phyloP scores from a whole-genome alignment of 2,329 filamentous ascomycete species.

The Claviceps pazoutovae region DNA sequence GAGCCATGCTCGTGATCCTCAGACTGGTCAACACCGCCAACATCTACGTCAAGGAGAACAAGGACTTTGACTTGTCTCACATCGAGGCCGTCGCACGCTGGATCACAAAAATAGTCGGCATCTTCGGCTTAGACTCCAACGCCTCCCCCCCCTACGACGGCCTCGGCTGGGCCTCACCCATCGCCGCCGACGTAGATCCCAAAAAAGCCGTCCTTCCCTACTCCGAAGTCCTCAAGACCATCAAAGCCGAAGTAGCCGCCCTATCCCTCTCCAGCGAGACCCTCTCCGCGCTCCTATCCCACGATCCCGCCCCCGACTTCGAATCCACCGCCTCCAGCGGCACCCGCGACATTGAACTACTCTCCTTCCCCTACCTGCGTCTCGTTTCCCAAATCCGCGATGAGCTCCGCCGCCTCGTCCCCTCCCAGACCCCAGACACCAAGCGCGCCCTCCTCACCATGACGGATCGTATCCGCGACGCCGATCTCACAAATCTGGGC shows the following conservation, averaged over 20 bases:
- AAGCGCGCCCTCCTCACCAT: constrained; percentile 62
- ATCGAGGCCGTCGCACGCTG: constrained; percentile 53
- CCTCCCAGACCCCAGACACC: constrained; percentile 30
- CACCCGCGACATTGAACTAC: constrained; percentile 35
- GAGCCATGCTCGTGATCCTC: constrained; percentile 64
- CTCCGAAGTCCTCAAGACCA: constrained; percentile 27
- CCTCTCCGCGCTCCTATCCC: constrained; percentile 28
- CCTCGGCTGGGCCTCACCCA: constrained; percentile 38
- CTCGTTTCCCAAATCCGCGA: constrained; percentile 44
- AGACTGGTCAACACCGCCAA: constrained; percentile 71
- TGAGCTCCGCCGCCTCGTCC: constrained; percentile 43
- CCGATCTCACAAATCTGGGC: constrained; percentile 65
- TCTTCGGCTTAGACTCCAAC: constrained; percentile 65
- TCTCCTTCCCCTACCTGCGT: constrained; percentile 42
- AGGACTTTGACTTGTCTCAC: constrained; percentile 30
- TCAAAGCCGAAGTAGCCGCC: constrained; percentile 31
- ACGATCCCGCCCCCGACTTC: constrained; percentile 33
- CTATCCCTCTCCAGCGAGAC: constrained; percentile 35
- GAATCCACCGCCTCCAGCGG: constrained; percentile 29
- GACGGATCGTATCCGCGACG: constrained; percentile 69
- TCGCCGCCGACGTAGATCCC: constrained; percentile 28
- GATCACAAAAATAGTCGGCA: constrained; percentile 71
- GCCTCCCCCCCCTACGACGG: constrained; percentile 40
- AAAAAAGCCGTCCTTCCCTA: constrained; percentile 33
- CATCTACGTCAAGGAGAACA: constrained; percentile 35